Conservation (phyloP, 805 yeast species). For the Cyberlindnera samutprakarnensis region DNA sequence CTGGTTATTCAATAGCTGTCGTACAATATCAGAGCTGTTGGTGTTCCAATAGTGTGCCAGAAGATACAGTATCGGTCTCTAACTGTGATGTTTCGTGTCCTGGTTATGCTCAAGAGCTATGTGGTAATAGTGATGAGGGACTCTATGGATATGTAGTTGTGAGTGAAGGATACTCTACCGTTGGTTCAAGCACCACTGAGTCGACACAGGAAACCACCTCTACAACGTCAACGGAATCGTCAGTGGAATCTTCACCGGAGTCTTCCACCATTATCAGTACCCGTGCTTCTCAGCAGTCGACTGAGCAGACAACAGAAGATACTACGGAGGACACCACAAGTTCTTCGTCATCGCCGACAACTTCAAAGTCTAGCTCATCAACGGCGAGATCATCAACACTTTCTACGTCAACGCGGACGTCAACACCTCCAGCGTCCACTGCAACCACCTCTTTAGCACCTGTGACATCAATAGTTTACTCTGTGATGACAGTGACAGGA, state of each 20-base stretch:
- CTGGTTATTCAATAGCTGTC: slow-evolving; percentile 44
- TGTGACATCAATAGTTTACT: slow-evolving; percentile 26
- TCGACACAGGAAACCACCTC: background rate
- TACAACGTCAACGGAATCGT: background rate
- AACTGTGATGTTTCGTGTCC: slow-evolving; percentile 34
- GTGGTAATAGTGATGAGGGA: slow-evolving; percentile 35
- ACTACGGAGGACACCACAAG: too few relatives aligned
- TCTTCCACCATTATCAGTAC: too few relatives aligned
- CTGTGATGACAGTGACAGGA: slow-evolving; percentile 29
- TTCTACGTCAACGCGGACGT: slow-evolving; percentile 5
- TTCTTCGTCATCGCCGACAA: background rate
- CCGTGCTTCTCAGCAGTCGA: background rate
- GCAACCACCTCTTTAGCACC: slow-evolving; percentile 13
- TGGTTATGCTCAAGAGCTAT: slow-evolving; percentile 35
- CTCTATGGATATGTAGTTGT: slow-evolving; percentile 48
- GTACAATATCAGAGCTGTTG: slow-evolving; percentile 47
- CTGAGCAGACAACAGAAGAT: background rate
- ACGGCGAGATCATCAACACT: slow-evolving; percentile 1
- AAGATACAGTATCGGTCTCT: slow-evolving; percentile 25
- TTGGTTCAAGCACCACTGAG: background rate
- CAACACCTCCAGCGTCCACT: slow-evolving; percentile 12
- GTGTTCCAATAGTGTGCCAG: slow-evolving; percentile 52
- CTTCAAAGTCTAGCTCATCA: background rate
- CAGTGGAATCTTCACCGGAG: too few relatives aligned
- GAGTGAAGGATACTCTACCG: slow-evolving; percentile 20